Base-by-base conservation (phyloP, 257 asterid species). In the Jasminum sambac region DNA sequence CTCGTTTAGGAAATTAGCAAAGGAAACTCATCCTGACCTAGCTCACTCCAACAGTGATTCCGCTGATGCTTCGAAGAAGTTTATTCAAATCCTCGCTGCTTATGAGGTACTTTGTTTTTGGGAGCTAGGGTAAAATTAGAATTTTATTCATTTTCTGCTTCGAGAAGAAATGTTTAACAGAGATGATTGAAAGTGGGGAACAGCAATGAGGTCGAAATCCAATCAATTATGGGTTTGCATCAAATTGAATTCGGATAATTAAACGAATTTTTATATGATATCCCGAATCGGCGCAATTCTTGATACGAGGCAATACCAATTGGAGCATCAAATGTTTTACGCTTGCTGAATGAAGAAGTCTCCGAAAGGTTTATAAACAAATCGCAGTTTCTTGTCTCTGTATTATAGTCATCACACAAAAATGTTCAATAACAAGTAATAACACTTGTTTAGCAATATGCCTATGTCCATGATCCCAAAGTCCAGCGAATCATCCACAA, bases 21-120 rank as follows among this genome's bases (percentile, higher is more conserved):
- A 94, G 87, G 92, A 85, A 77, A 94, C 96, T 66, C 98, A 94
- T 65, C 98, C 96, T 11, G 98, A 89, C 74, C 81, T 87, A n/a
- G 88, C 83, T 59, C 85, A 73, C 38, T 78, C 87, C 19, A 78
- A 68, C 34, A 57, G 55, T 40, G 61, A 74, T 74, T 79, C 86
- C 44, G 74, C 84, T 26, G 70, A 62, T 21, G 82, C 86, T 72
- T 83, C 96, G 16, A 76, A 77, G 55, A 88, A 72, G 68, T 94
- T 94, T 78, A 17, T 89, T 66, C 88, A 84, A 79, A 86, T 94
- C 34, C 95, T 91, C 66, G 97, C 97, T 44, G 96, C 97, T 67
- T 94, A 89, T 68, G 96, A 94, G 98, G 98, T 94, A 42, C 40
- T 69, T 71, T 44, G 60, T 14, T 42, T 36, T 39, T 2, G 13